These are phyloP conservation scores for Pseudohalonectria lignicola DNA, from an alignment of 2,329 filamentous ascomycete species.

Conservation along the genomic window DNA sequence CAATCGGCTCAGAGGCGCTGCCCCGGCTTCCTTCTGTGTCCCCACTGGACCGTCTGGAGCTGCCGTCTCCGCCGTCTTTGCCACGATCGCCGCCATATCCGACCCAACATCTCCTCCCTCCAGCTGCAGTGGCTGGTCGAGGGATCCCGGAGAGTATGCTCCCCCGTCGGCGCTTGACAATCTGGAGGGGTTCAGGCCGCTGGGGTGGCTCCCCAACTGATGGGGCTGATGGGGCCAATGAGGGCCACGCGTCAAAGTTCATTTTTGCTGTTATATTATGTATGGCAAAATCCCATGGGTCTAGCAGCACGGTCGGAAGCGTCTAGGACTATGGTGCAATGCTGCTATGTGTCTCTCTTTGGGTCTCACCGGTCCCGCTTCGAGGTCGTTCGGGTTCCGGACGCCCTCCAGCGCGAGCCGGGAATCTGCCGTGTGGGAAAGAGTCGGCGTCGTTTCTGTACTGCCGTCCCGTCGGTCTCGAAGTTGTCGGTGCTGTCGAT, in stretches of 20 bases:
- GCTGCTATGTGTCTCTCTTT: too few relatives aligned
- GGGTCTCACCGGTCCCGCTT: too few relatives aligned
- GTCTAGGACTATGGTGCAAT: too few relatives aligned
- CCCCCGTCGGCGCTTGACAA: constrained; percentile 7
- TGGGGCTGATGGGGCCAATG: background rate
- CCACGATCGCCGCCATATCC: background rate
- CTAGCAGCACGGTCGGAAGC: too few relatives aligned
- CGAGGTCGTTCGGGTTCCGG: background rate
- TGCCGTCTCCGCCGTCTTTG: background rate
- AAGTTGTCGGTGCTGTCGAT: too few relatives aligned
- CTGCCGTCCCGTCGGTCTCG: too few relatives aligned
- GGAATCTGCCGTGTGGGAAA: constrained; percentile 1
- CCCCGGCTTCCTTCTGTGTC: constrained; percentile 13
- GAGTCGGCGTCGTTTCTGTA: too few relatives aligned
- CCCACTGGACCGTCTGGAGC: constrained; percentile 7
- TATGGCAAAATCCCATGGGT: too few relatives aligned
- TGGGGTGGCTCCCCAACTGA: background rate
- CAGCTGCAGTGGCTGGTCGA: too few relatives aligned
- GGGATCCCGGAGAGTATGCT: background rate
- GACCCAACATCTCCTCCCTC: background rate
- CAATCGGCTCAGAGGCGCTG: constrained; percentile 13
- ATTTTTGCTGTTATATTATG: too few relatives aligned
- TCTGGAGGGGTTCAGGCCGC: constrained; percentile 9
- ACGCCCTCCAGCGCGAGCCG: constrained; percentile 1
- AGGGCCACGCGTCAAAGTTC: background rate